Evolutionary conservation across 176 grass and related monocot genomes (phyloP).

Genomic region (Bothriochloa decipiens): DNA sequence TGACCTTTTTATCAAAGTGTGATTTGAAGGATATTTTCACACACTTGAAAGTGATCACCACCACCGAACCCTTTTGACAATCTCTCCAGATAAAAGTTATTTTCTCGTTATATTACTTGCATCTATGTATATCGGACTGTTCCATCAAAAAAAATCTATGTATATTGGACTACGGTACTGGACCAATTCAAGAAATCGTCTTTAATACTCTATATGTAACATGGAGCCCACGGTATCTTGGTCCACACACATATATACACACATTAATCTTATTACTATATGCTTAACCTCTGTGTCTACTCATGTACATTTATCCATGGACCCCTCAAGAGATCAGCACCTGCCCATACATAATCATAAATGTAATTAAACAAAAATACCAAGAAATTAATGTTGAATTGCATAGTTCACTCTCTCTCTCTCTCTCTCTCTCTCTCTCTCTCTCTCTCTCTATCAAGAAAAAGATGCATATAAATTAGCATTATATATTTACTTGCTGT

Average conservation of each 20-base stretch:
- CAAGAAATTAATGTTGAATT: not conserved
- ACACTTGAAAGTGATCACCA: not conserved
- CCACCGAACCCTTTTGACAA: not conserved
- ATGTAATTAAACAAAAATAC: not conserved
- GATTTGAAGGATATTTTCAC: not conserved
- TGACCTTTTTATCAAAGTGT: not conserved
- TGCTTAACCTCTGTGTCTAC: not conserved
- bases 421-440: too few relatives aligned
- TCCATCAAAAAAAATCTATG: too few relatives aligned
- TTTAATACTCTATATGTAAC: not conserved
- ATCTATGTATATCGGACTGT: not conserved
- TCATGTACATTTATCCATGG: not conserved
- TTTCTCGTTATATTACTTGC: not conserved
- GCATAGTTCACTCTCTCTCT: not conserved
- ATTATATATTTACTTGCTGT: not conserved
- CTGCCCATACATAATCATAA: conserved; percentile 29
- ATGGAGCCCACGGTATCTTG: not conserved
- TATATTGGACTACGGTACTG: not conserved
- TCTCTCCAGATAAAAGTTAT: not conserved
- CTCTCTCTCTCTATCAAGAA: too few relatives aligned
- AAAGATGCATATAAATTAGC: not conserved
- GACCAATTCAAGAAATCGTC: not conserved
- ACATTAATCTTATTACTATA: not conserved
- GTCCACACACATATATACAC: not conserved
- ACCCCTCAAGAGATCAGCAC: not conserved